These are phyloP conservation scores for Penicillium sp. DNA, from an alignment of 2,329 filamentous ascomycete genomes.

Conservation along the genomic window DNA sequence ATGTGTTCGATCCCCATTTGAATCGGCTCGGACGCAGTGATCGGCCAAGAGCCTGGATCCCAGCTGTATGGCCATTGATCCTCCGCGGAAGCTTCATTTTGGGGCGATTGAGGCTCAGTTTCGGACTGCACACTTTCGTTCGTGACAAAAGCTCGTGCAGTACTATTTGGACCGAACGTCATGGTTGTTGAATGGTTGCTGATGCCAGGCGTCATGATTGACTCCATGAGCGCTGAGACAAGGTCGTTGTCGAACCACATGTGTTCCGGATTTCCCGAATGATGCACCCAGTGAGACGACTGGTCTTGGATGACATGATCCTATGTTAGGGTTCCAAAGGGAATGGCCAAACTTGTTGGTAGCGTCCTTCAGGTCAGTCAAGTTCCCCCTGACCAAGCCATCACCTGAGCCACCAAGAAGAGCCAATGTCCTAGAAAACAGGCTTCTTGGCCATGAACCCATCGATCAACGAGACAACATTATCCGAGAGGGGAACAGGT, in stretches of 20 bases:
- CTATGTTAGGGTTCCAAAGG: neutral
- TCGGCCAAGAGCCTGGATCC: constrained; percentile 1
- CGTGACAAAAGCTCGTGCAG: too few species aligned
- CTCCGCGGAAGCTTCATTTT: constrained; percentile 2
- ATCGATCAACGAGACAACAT: neutral
- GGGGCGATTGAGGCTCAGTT: neutral
- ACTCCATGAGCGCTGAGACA: neutral
- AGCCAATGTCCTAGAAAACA: neutral
- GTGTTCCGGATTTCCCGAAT: neutral
- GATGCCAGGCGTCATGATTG: neutral
- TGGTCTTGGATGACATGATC: neutral
- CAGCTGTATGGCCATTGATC: constrained; percentile 6
- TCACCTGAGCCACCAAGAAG: neutral
- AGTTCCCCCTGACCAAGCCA: neutral
- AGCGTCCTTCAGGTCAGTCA: neutral
- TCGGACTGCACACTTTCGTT: neutral
- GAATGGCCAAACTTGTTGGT: neutral
- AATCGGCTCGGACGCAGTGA: too few species aligned
- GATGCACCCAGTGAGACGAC: neutral
- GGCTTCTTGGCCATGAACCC: neutral
- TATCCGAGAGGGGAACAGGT: neutral
- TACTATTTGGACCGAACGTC: too few species aligned
- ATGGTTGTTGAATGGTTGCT: neutral
- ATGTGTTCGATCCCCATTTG: too few species aligned
- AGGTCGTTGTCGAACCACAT: constrained; percentile 4